Percentiles rank a stretch among this genome's conserved stretches.
Evolutionary conservation across 148 eudicot genomes (phyloP).

Genomic region (Heliamphora exappendiculata): DNA sequence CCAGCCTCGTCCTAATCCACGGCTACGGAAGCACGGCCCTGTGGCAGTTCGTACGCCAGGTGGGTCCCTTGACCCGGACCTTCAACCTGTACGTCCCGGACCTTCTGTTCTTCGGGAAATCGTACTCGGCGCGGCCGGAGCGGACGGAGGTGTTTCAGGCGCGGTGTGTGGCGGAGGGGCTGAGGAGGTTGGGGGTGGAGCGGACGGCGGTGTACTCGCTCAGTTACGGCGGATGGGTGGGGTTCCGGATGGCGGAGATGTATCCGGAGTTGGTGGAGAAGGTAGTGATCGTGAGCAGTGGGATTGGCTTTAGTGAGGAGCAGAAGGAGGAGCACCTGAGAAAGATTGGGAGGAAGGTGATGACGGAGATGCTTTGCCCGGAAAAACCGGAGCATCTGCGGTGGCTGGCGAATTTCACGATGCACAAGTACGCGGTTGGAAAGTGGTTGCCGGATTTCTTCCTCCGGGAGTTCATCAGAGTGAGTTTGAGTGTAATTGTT

Average conservation of each 20-base stretch:
- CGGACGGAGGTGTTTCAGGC: slow-evolving; percentile 54
- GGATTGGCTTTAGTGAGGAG: slow-evolving; percentile 34
- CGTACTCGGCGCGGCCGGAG: slow-evolving; percentile 29
- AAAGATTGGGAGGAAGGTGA: neutral
- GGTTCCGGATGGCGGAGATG: slow-evolving; percentile 56
- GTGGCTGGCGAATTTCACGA: neutral
- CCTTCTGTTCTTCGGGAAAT: slow-evolving; percentile 57
- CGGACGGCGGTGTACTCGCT: slow-evolving; percentile 39
- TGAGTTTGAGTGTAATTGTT: too few species aligned
- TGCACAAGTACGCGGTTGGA: neutral
- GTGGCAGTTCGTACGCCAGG: slow-evolving; percentile 44
- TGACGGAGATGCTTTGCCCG: neutral
- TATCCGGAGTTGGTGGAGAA: slow-evolving; percentile 39
- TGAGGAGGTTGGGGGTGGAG: slow-evolving; percentile 45
- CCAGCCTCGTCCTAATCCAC: slow-evolving; percentile 47
- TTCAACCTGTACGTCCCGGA: slow-evolving; percentile 69
- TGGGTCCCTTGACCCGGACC: slow-evolving; percentile 22
- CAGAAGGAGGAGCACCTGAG: slow-evolving; percentile 14
- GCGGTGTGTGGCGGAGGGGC: slow-evolving; percentile 39
- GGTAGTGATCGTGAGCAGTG: slow-evolving; percentile 56
- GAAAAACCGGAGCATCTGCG: slow-evolving; percentile 5
- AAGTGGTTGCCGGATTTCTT: slow-evolving; percentile 5
- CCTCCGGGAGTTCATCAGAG: neutral
- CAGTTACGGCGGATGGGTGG: slow-evolving; percentile 74
- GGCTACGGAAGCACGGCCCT: slow-evolving; percentile 55